These are phyloP conservation scores for Aspergillus kassunensis DNA, from an alignment of 495 filamentous ascomycete genomes.

Conservation along the genomic window DNA sequence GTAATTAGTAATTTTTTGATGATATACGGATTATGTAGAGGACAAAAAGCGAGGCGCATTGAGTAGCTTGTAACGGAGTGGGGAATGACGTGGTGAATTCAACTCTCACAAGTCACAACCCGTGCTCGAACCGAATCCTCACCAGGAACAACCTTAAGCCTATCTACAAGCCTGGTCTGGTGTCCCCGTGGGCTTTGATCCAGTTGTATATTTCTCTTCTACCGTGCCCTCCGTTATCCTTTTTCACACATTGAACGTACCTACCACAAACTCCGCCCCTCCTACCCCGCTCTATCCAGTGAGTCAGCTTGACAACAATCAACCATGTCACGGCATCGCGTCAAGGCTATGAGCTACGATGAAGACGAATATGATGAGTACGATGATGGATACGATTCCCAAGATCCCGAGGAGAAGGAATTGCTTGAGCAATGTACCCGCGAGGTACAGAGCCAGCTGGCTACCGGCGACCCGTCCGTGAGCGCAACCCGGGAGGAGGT, in stretches of 20 bases:
- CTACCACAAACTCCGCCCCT: neutral
- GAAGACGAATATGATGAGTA: conserved; percentile 37
- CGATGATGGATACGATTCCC: conserved; percentile 42
- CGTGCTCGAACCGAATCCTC: conserved; percentile 1
- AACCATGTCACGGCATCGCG: conserved; percentile 44
- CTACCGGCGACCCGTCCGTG: conserved; percentile 36
- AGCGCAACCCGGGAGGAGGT: conserved; percentile 57
- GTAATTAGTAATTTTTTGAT: no score
- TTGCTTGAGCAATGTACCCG: conserved; percentile 36
- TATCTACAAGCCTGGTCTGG: neutral
- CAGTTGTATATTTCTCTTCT: neutral
- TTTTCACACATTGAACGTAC: neutral
- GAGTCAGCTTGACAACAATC: neutral
- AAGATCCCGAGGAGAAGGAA: conserved; percentile 44
- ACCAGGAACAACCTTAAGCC: conserved; percentile 1
- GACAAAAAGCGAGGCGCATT: no score
- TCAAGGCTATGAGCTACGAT: conserved; percentile 45
- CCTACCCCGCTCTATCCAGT: conserved; percentile 7
- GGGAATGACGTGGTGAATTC: conserved; percentile 38
- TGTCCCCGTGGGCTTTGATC: neutral
- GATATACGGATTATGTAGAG: no score
- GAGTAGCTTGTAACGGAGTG: conserved; percentile 4
- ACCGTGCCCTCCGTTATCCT: no score
- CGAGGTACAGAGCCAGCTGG: conserved; percentile 36
- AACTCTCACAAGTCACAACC: neutral